These are phyloP conservation scores for Zymoseptoria pseudotritici DNA, from an alignment of 2,329 filamentous ascomycete species.

Conservation along the genomic window DNA sequence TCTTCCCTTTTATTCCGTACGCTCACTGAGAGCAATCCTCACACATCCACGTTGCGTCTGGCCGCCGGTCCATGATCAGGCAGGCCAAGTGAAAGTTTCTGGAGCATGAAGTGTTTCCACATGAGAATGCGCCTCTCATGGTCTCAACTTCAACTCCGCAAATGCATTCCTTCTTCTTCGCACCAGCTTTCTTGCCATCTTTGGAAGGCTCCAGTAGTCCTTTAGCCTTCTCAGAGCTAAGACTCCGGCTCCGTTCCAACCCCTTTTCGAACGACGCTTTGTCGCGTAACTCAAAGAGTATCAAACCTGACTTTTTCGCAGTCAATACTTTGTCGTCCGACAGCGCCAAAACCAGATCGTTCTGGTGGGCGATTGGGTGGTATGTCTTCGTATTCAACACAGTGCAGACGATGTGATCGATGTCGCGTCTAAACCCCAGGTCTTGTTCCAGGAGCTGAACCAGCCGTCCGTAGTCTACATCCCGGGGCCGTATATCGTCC, in stretches of 20 bases:
- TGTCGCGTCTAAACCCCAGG: slow-evolving; percentile 1
- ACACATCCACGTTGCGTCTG: slow-evolving; percentile 11
- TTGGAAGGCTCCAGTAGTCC: not conserved
- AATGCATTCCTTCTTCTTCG: slow-evolving; percentile 7
- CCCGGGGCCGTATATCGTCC: slow-evolving; percentile 7
- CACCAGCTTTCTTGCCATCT: not conserved
- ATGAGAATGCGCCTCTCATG: slow-evolving; percentile 10
- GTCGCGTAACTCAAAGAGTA: slow-evolving; percentile 9
- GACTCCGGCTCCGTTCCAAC: not conserved
- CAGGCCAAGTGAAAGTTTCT: slow-evolving; percentile 15
- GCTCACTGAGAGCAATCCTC: slow-evolving; percentile 5
- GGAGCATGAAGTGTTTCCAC: slow-evolving; percentile 10
- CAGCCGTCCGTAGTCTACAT: slow-evolving; percentile 11
- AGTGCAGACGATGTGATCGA: slow-evolving; percentile 11
- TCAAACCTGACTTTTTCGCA: not conserved
- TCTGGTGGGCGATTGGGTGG: slow-evolving; percentile 5
- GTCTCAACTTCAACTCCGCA: slow-evolving; percentile 9
- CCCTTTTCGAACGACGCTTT: slow-evolving; percentile 2
- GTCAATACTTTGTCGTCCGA: not conserved
- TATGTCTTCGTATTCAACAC: not conserved
- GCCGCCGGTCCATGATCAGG: slow-evolving; percentile 7
- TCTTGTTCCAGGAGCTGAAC: slow-evolving; percentile 4
- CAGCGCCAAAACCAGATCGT: slow-evolving; percentile 7
- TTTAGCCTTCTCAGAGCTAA: not conserved
- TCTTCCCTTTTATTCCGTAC: not conserved